Percentiles rank a stretch among this genome's conserved stretches.
These are phyloP conservation scores for Mucor mucedo DNA, from an alignment of 371 early-diverging fungal genomes.

Conservation along the genomic window DNA sequence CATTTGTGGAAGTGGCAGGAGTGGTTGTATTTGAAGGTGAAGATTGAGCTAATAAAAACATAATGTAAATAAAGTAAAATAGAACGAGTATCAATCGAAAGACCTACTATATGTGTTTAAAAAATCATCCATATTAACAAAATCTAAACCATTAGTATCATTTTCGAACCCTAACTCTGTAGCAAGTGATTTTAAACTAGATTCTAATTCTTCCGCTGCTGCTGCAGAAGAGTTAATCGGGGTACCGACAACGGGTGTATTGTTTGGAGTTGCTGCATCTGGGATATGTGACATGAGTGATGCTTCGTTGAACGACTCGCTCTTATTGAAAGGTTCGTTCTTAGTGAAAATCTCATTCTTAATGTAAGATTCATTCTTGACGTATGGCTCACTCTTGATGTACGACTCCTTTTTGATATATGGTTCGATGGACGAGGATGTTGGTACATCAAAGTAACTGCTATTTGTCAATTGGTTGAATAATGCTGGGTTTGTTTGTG, in stretches of 20 bases:
- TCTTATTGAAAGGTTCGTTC: background rate
- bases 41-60: slow-evolving; percentile 2
- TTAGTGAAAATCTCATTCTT: background rate
- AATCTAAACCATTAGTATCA: slow-evolving; percentile 15
- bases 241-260: slow-evolving; percentile 2
- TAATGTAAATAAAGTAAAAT: background rate
- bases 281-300: background rate
- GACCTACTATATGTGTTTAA: slow-evolving; percentile 37
- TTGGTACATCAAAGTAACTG: slow-evolving; percentile 22
- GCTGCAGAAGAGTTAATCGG: slow-evolving; percentile 1
- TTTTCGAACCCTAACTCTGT: slow-evolving; percentile 29
- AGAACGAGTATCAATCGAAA: background rate
- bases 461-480: slow-evolving; percentile 38
- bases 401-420: background rate
- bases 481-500: slow-evolving; percentile 37
- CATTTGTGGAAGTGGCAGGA: background rate
- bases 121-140: slow-evolving; percentile 43
- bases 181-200: slow-evolving; percentile 26
- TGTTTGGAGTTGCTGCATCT: background rate
- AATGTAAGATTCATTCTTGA: background rate
- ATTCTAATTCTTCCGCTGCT: slow-evolving; percentile 25
- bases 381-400: background rate
- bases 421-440: background rate
- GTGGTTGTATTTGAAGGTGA: slow-evolving; percentile 4
- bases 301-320: background rate